A percentile compares a stretch with the other conserved stretches of the same genome.
These are phyloP conservation scores for Scedosporium dehoogii DNA, from an alignment of 2,329 filamentous ascomycete genomes.

Conservation along the genomic window DNA sequence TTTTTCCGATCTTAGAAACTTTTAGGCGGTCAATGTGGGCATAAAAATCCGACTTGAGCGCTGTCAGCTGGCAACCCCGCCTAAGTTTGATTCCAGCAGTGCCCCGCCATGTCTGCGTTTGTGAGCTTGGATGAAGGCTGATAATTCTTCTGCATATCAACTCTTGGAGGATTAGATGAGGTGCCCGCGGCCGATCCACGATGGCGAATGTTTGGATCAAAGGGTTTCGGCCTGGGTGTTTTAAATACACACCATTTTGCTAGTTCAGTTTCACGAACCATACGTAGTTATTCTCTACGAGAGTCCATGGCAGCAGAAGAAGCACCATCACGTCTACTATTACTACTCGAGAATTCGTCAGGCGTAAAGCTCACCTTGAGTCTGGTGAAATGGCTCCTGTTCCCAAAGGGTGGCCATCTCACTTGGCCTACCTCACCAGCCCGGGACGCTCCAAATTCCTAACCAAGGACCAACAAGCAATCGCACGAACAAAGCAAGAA, in stretches of 20 bases:
- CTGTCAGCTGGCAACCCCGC: not conserved
- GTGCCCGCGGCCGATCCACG: too few species aligned
- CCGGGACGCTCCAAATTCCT: slow-evolving; percentile 39
- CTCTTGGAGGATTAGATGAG: too few species aligned
- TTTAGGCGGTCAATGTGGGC: slow-evolving; percentile 7
- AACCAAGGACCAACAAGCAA: slow-evolving; percentile 27
- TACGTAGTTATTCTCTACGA: too few species aligned
- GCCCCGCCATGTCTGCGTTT: too few species aligned
- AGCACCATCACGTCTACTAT: not conserved
- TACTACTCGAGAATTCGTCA: not conserved
- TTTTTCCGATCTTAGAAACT: slow-evolving; percentile 2
- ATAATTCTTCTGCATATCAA: too few species aligned
- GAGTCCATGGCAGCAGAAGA: not conserved
- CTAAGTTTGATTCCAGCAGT: not conserved
- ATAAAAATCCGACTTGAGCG: not conserved
- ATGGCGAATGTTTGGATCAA: too few species aligned
- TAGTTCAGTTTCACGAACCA: too few species aligned
- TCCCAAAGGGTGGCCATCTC: slow-evolving; percentile 47
- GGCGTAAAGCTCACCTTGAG: not conserved
- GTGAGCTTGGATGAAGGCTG: too few species aligned
- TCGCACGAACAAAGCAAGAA: slow-evolving; percentile 10
- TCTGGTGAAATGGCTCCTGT: slow-evolving; percentile 14
- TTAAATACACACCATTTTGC: too few species aligned
- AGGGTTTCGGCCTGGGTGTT: too few species aligned
- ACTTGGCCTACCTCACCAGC: slow-evolving; percentile 40